A percentile compares a stretch with the other conserved stretches of the same genome.
Conservation (phyloP, 1,284 basidiomycete species). For the Tilletia walkeri region DNA sequence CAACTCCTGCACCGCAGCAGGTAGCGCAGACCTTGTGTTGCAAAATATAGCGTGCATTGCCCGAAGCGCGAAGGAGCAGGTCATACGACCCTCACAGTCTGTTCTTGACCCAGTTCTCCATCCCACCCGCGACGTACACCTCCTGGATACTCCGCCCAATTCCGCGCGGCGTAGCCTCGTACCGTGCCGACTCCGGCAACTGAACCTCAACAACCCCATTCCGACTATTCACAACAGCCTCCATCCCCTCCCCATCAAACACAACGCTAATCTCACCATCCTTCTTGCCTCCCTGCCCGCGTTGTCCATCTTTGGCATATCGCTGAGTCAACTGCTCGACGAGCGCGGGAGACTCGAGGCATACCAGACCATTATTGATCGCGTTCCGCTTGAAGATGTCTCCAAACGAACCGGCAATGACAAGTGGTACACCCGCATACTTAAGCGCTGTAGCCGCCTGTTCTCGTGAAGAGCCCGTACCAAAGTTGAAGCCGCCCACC, state of each 20-base stretch:
- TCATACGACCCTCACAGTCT: too few relatives aligned
- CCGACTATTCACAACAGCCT: slow-evolving; percentile 8
- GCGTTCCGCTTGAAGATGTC: slow-evolving; percentile 99
- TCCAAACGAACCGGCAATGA: slow-evolving; percentile 93
- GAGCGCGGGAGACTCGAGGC: slow-evolving; percentile 85
- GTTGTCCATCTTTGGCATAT: slow-evolving; percentile 70
- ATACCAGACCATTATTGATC: slow-evolving; percentile 97
- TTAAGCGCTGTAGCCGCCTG: slow-evolving; percentile 97
- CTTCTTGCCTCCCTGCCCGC: slow-evolving; percentile 60
- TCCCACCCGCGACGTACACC: slow-evolving; percentile 51
- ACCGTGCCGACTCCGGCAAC: background rate
- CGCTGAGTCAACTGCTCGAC: slow-evolving; percentile 76
- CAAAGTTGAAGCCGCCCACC: slow-evolving; percentile 95
- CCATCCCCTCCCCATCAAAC: slow-evolving; percentile 22
- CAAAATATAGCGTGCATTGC: too few relatives aligned
- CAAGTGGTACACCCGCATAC: slow-evolving; percentile 85
- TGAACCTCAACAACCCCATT: slow-evolving; percentile 6
- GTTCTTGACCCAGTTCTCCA: slow-evolving; percentile 51
- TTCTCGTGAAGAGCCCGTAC: slow-evolving; percentile 96
- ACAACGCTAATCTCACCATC: slow-evolving; percentile 44
- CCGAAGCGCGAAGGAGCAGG: too few relatives aligned
- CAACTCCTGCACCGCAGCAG: too few relatives aligned
- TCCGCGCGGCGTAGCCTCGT: slow-evolving; percentile 29
- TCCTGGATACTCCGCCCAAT: slow-evolving; percentile 53
- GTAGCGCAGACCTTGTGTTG: too few relatives aligned